A percentile compares a stretch with the other conserved stretches of the same genome.
Conservation (phyloP, 768 basidiomycete species). For the Boletus vinaceobasis region DNA sequence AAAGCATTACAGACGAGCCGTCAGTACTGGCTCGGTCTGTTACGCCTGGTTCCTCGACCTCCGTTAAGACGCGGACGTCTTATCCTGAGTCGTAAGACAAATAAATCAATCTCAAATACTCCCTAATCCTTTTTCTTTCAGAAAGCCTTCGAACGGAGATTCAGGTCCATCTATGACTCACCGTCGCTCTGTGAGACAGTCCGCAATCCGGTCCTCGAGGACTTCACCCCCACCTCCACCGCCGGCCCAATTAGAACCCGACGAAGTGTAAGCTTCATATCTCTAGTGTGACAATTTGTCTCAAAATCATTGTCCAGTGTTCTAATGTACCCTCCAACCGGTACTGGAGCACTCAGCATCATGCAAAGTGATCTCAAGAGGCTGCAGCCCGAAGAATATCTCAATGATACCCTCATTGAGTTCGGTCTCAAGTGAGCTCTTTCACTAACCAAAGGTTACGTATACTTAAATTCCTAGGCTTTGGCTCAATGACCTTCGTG, state of each 20-base stretch:
- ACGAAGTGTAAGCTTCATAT: conserved; percentile 55
- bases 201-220: conserved; percentile 19
- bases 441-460: neutral
- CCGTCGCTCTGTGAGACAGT: conserved; percentile 39
- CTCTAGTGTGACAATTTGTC: neutral
- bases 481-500: conserved; percentile 62
- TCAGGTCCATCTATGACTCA: neutral
- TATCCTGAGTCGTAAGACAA: conserved; percentile 16
- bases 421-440: conserved; percentile 83
- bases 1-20: neutral
- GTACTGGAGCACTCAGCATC: conserved; percentile 75
- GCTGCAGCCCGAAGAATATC: conserved; percentile 73
- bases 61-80: conserved; percentile 10
- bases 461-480: conserved; percentile 42
- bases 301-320: conserved; percentile 45
- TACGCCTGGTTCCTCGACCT: conserved; percentile 18
- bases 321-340: conserved; percentile 67
- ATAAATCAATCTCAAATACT: neutral
- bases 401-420: conserved; percentile 96
- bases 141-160: conserved; percentile 11
- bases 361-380: conserved; percentile 75
- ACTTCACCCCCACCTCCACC: conserved; percentile 30
- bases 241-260: conserved; percentile 40
- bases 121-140: conserved; percentile 4
- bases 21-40: conserved; percentile 7